A percentile compares a stretch with the other conserved stretches of the same genome.
phyloP scores from a whole-genome alignment of 208 protist species.

The Trypanosoma caninum region DNA sequence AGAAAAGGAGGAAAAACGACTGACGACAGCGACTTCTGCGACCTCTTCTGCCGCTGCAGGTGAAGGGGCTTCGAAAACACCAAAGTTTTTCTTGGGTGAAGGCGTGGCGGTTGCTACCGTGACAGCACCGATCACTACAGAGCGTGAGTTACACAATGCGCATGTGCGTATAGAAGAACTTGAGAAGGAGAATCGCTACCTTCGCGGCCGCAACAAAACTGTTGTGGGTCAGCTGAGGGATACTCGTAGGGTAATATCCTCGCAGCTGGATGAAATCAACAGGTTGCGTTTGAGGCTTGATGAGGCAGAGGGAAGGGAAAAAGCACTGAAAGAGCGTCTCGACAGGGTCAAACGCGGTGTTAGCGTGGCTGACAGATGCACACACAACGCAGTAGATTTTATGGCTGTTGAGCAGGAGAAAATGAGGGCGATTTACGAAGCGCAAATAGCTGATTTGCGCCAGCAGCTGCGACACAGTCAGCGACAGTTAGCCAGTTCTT shows the following conservation, averaged over 20 bases:
- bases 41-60: too few relatives aligned
- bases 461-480: conserved; percentile 40
- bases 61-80: not conserved
- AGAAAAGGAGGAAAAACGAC: too few relatives aligned
- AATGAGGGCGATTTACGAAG: conserved; percentile 64
- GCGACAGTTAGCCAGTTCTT: not conserved
- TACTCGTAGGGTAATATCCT: conserved; percentile 56
- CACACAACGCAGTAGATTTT: conserved; percentile 47
- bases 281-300: conserved; percentile 37
- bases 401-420: conserved; percentile 65
- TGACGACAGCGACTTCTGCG: too few relatives aligned
- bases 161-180: conserved; percentile 58
- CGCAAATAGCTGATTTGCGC: conserved; percentile 69
- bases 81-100: not conserved
- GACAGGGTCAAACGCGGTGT: conserved; percentile 42
- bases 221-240: conserved; percentile 54
- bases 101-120: not conserved
- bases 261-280: conserved; percentile 68
- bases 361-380: conserved; percentile 35
- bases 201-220: conserved; percentile 33
- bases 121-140: not conserved
- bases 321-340: conserved; percentile 37
- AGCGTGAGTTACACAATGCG: conserved; percentile 50
- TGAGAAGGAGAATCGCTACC: conserved; percentile 51
- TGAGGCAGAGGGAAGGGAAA: conserved; percentile 37